Evolutionary conservation across 1,139 yeast species (phyloP), one percentile per base, ranked within the genome.

Genomic region (Saccharomycopsis hybrid): DNA sequence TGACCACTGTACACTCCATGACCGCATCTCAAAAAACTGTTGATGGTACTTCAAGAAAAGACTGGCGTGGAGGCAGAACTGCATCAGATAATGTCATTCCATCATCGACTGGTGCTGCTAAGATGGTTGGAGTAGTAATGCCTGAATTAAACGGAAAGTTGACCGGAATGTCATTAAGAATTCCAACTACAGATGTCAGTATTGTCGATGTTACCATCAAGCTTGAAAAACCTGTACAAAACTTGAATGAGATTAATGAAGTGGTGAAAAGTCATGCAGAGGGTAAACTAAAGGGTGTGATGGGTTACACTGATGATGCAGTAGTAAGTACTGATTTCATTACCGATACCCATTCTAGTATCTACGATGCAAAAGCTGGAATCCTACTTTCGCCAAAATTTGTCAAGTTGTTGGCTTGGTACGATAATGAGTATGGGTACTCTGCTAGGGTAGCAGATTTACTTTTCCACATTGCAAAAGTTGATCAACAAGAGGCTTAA

Each of bases 51-150:
- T 84, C 92, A 70, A 84, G 81, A 79, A 85, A 85, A 81, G 94
- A 85, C 80, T 85, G 94, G 94, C 81, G 94, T 78, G 94, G 94
- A 70, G 94, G 94, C 71, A 82, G 94, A 74, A 82, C 94, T 66
- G 94, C 94, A 68, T 80, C 89, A 56, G 90, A 85, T 69, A 85
- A 85, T 85, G 83, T 85, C 69, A 85, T 85, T 65, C 94, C 94
- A 69, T 85, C 92, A 48, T 83, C 92, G 61, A 85, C 94, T 60
- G 94, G 94, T 78, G 94, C 94, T 67, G 95, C 95, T 67, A 85
- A 85, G 80, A 92, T 92, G 62, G 94, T 85, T 64, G 94, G 92
- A 71, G 84, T 83, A 78, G 94, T 85, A 66, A 84, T 85, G 64
- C 95, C 95, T 64, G 82, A 80, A 68, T 82, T 85, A 67, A 81